These are phyloP conservation scores for Populus tremula DNA, from an alignment of 345 rosid species.

Conservation along the genomic window DNA sequence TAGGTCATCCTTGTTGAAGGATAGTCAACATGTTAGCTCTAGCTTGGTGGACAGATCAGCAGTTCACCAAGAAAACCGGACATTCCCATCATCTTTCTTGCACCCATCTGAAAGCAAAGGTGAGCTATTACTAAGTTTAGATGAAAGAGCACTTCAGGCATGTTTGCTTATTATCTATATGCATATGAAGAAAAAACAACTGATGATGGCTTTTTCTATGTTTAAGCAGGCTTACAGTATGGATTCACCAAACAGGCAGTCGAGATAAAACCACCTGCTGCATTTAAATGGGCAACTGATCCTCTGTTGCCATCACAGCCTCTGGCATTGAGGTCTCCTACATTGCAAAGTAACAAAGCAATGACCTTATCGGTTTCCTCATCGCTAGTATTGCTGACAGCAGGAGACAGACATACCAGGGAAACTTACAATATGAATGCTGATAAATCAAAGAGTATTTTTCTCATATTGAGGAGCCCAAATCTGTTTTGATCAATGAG, in stretches of 20 bases:
- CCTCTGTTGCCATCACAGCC: constrained; percentile 25
- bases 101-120: constrained; percentile 45
- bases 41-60: constrained; percentile 31
- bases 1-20: constrained; percentile 37
- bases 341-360: constrained; percentile 31
- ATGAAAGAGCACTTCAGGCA: constrained; percentile 2
- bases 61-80: constrained; percentile 38
- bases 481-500: constrained; percentile 29
- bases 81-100: constrained; percentile 38
- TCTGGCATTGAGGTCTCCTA: constrained; percentile 31
- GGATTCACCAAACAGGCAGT: constrained; percentile 34
- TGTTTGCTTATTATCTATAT: constrained; percentile 6
- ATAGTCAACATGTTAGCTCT: constrained; percentile 35
- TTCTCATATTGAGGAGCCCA: constrained; percentile 38
- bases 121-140: constrained; percentile 30
- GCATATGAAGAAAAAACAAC: constrained; percentile 5
- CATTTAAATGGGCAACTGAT: constrained; percentile 37
- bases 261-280: constrained; percentile 34
- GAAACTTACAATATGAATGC: constrained; percentile 28
- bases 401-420: constrained; percentile 26
- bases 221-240: constrained; percentile 42
- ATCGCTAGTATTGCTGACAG: constrained; percentile 24
- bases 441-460: constrained; percentile 25
- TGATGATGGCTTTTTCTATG: constrained; percentile 19
- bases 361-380: constrained; percentile 35